These are phyloP conservation scores for Crithidia bombi DNA, from an alignment of 208 protist species.

Conservation along the genomic window DNA sequence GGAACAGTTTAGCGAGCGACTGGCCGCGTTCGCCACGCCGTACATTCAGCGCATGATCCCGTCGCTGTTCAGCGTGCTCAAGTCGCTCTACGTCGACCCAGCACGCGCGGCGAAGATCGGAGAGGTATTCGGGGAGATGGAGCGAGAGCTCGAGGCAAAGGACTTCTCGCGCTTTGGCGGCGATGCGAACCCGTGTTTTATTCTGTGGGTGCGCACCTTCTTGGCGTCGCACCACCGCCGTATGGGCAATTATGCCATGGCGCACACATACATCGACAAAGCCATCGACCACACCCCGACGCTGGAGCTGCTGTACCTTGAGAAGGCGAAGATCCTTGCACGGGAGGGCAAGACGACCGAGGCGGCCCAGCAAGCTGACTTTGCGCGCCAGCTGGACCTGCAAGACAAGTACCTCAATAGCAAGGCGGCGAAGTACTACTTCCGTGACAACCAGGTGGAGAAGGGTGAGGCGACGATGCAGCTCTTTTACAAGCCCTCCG, in stretches of 20 bases:
- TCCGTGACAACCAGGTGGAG: constrained; percentile 84
- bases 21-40: constrained; percentile 51
- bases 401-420: constrained; percentile 97
- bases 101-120: constrained; percentile 77
- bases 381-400: constrained; percentile 93
- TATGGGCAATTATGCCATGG: constrained; percentile 57
- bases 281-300: constrained; percentile 97
- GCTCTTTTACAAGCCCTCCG: constrained; percentile 86
- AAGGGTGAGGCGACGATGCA: constrained; percentile 88
- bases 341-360: constrained; percentile 75
- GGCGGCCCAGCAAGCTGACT: constrained; percentile 84
- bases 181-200: constrained; percentile 66
- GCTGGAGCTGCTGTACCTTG: constrained; percentile 91
- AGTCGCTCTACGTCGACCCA: constrained; percentile 88
- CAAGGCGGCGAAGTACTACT: constrained; percentile 92
- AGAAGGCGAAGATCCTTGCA: constrained; percentile 90
- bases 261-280: constrained; percentile 84
- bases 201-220: constrained; percentile 91
- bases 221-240: constrained; percentile 92
- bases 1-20: constrained; percentile 60
- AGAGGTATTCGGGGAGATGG: constrained; percentile 71
- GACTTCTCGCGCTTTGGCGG: constrained; percentile 74
- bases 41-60: constrained; percentile 93
- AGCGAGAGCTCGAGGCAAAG: constrained; percentile 56
- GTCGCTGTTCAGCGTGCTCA: constrained; percentile 93